Evolutionary conservation across 257 asterid genomes (phyloP), one percentile per base, ranked within the genome.

Genomic region (Cynanchum wilfordii): DNA sequence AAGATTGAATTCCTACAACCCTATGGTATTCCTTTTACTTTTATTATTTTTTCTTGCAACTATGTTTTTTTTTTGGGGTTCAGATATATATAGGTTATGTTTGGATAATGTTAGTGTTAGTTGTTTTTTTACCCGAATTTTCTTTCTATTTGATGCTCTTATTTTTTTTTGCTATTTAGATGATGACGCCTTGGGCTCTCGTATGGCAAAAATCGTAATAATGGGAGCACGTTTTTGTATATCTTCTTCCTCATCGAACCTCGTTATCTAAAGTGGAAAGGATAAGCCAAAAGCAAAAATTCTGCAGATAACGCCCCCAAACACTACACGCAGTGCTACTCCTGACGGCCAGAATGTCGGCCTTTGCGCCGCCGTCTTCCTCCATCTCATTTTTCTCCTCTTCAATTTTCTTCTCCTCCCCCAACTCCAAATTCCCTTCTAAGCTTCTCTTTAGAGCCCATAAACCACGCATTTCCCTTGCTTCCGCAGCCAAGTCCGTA

Each of bases 321-420:
- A 58, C 64, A 15, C 5, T 1, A 16, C 49, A 19, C 68, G 3
- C 7, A 33, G 25, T 29, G 66, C 50, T 10, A 42, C 22, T 67
- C 57, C 71, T 3, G 11, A 22, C 4, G 71, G 71, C 56, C 58
- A 68, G 10, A 47, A 68, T 68, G 72, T 68, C 42, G 72, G 72
- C 71, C 71, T 42, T 56, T 40, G 56, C 71, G 9, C 55, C 79
- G 20, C 51, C 92, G 5, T 75, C 85, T 59, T 82, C 90, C 5
- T 81, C 90, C 62, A 66, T 87, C 76, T 88, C 97, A 73, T 90
- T 89, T 81, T 83, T 90, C 62, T 85, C 93, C 73, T 85, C 96
- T 68, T 80, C 96, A 13, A 77, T 86, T 52, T 89, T 88, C 85
- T 49, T 79, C 82, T 82, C 88, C 70, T 68, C 83, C 60, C 75